phyloP scores from a whole-genome alignment of 2,329 filamentous ascomycete species.

The Cercospora sp. region DNA sequence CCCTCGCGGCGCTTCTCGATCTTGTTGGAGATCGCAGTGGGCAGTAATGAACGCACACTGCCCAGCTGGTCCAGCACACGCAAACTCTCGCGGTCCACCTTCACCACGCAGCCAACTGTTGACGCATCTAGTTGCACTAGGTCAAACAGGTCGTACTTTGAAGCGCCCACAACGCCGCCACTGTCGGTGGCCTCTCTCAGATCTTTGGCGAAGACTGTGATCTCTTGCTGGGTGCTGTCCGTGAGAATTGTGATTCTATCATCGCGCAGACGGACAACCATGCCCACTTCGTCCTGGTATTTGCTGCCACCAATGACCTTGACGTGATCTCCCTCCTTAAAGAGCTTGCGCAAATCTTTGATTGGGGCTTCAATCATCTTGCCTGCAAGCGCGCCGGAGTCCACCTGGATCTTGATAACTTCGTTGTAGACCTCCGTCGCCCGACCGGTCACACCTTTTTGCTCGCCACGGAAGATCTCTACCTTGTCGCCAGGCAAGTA shows the following conservation, averaged over 20 bases:
- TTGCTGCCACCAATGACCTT: constrained; percentile 97
- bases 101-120: constrained; percentile 90
- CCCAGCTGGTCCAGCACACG: constrained; percentile 89
- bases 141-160: constrained; percentile 89
- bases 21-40: constrained; percentile 89
- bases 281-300: constrained; percentile 92
- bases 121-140: constrained; percentile 90
- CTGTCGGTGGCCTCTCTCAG: constrained; percentile 89
- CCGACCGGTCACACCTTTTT: constrained; percentile 84
- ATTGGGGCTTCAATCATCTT: constrained; percentile 90
- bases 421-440: constrained; percentile 85
- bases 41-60: constrained; percentile 76
- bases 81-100: constrained; percentile 90
- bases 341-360: constrained; percentile 88
- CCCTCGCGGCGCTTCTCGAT: constrained; percentile 73
- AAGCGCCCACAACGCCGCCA: constrained; percentile 79
- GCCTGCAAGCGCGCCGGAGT: constrained; percentile 76
- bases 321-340: constrained; percentile 92
- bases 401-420: constrained; percentile 85
- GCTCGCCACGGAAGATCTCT: constrained; percentile 93
- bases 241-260: constrained; percentile 91
- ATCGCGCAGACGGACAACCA: constrained; percentile 90
- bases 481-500: constrained; percentile 95
- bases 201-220: constrained; percentile 98
- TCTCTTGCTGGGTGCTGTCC: constrained; percentile 88